phyloP scores from a whole-genome alignment of 225 moss, liverwort and hornwort species.

The Lunularia cruciata region DNA sequence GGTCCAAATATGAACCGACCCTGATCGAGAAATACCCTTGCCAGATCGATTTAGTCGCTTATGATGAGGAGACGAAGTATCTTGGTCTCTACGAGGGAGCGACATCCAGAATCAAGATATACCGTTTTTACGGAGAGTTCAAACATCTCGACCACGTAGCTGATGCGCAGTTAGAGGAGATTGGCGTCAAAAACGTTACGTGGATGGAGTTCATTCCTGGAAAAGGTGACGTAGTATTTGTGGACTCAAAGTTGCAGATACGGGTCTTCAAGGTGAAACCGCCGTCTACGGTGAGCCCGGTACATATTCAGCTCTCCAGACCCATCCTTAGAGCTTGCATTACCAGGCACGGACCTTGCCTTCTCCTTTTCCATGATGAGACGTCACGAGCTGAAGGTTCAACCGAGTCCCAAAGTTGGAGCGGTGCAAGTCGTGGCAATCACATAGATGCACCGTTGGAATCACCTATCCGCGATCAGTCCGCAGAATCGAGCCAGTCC shows the following conservation, averaged over 20 bases:
- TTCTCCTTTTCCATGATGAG: background rate
- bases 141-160: constrained; percentile 39
- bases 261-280: constrained; percentile 6
- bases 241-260: background rate
- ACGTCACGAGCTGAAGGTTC: too few species aligned
- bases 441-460: too few species aligned
- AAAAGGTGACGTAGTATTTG: constrained; percentile 1
- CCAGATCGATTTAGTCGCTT: constrained; percentile 43
- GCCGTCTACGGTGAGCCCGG: constrained; percentile 3
- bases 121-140: constrained; percentile 42
- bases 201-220: constrained; percentile 19
- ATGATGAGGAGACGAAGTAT: constrained; percentile 48
- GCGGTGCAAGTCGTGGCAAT: too few species aligned
- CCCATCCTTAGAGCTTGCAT: background rate
- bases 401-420: too few species aligned
- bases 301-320: background rate
- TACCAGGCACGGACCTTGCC: constrained; percentile 7
- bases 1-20: too few species aligned
- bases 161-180: constrained; percentile 11
- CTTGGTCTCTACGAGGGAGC: constrained; percentile 38
- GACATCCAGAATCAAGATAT: constrained; percentile 15
- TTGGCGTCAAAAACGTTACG: background rate
- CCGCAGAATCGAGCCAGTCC: too few species aligned
- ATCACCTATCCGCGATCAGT: too few species aligned
- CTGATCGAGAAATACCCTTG: too few species aligned